Percentiles rank a stretch among this genome's conserved stretches.
Evolutionary conservation across 495 filamentous ascomycete genomes (phyloP).

Genomic region (Xylaria longipes): DNA sequence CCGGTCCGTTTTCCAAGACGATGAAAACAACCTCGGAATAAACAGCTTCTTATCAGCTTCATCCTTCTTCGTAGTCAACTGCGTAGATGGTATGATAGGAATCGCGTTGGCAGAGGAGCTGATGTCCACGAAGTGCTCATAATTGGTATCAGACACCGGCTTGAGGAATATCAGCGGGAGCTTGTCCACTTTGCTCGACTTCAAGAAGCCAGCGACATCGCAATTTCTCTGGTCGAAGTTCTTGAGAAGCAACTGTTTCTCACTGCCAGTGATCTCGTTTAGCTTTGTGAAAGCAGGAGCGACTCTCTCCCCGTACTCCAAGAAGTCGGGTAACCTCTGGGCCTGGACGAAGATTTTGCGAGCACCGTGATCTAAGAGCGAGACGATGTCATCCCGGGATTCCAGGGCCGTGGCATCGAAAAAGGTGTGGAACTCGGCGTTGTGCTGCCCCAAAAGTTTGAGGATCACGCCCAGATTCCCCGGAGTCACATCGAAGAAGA

Average conservation of each 20-base stretch:
- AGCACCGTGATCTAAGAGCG: conserved; percentile 87
- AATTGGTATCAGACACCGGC: conserved; percentile 49
- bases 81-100: conserved; percentile 75
- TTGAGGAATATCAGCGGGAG: conserved; percentile 54
- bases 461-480: conserved; percentile 64
- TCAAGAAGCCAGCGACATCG: conserved; percentile 50
- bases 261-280: conserved; percentile 40
- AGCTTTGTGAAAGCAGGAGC: conserved; percentile 47
- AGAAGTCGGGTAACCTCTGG: conserved; percentile 60
- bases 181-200: conserved; percentile 54
- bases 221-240: conserved; percentile 51
- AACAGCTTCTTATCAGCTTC: conserved; percentile 62
- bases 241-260: conserved; percentile 50
- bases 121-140: conserved; percentile 59
- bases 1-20: conserved; percentile 76
- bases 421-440: conserved; percentile 70
- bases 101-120: conserved; percentile 66
- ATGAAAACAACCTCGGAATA: conserved; percentile 71
- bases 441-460: conserved; percentile 71
- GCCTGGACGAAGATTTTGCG: conserved; percentile 81
- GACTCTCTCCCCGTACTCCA: conserved; percentile 52
- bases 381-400: conserved; percentile 71
- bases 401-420: conserved; percentile 77
- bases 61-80: conserved; percentile 69
- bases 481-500: conserved; percentile 70